Percentiles rank a stretch among this genome's conserved stretches.
These are phyloP conservation scores for Ascochyta viciae-villosae DNA, from an alignment of 2,329 filamentous ascomycete genomes.

Conservation along the genomic window DNA sequence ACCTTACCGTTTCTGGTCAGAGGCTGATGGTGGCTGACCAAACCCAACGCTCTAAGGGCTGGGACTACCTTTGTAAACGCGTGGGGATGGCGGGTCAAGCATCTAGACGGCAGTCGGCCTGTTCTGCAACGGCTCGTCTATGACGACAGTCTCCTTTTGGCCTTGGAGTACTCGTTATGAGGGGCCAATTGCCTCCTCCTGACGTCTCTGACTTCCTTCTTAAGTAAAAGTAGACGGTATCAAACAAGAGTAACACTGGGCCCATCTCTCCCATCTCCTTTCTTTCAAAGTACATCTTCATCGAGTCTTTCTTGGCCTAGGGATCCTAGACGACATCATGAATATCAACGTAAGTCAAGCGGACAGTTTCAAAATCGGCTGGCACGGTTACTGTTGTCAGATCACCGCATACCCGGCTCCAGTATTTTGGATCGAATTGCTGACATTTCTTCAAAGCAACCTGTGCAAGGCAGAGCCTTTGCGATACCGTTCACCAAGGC, in stretches of 20 bases:
- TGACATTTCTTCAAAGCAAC: constrained; percentile 7
- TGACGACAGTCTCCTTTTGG: constrained; percentile 3
- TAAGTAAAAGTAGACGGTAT: too few relatives aligned
- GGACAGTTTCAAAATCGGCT: background rate
- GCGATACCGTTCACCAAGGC: constrained; percentile 24
- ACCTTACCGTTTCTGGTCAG: background rate
- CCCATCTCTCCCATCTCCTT: background rate
- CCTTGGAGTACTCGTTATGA: background rate
- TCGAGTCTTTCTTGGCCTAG: background rate
- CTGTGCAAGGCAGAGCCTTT: constrained; percentile 22
- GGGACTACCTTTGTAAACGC: background rate
- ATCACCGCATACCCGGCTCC: background rate
- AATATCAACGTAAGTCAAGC: constrained; percentile 14
- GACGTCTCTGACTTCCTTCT: background rate
- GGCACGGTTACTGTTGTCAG: background rate
- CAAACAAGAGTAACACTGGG: background rate
- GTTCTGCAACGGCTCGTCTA: background rate
- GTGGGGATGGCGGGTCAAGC: constrained; percentile 7
- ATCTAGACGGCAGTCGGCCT: background rate
- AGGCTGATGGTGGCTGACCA: constrained; percentile 3
- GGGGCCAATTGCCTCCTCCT: background rate
- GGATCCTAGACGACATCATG: background rate
- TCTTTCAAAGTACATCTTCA: too few relatives aligned
- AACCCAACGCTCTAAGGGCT: constrained; percentile 2
- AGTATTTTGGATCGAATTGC: background rate